Base-by-base conservation (phyloP, 768 basidiomycete species). In the Psilocybe cubensis region DNA sequence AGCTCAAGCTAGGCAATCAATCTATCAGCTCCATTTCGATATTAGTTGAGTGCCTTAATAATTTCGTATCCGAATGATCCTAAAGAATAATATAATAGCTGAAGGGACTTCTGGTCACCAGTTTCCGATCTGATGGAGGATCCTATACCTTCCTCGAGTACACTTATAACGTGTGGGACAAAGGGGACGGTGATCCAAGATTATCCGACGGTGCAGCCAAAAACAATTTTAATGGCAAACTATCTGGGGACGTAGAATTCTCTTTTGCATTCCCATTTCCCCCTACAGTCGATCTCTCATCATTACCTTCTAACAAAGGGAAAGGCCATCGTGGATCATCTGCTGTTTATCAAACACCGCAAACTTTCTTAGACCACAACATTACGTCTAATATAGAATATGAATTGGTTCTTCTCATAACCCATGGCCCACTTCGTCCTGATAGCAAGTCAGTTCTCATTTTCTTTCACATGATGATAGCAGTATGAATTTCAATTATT, bases 1-100 rank as follows among this genome's bases (percentile, higher is more conserved):
- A 60, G 2, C 53, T 69, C 17, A 57, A 59, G 14, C 55, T 65
- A 21, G 60, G 62, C 38, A 52, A 41, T 8, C 61, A 54, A 45
- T 59, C 29, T 27, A 49, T 69, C 7, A 61, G 60, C 21, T 65
- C 61, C 25, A 72, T 87, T 33, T 69, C 71, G 9, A 59, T 85
- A 54, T 69, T 76, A 48, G 82, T 81, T 52, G 33, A 77, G 72
- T 23, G 24, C 1, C 14, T n/a, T 45, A 4, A 12, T 57, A 41
- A 14, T 27, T 31, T 11, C 25, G 6, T 68, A 12, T 29, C 18
- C 28, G 23, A 6, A n/a, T 10, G n/a, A 25, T 48, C 8, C 18
- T 33, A 20, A 27, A 20, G 33, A 25, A 12, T 21, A 38, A 27
- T 17, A 29, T 9, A 52, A 42, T 46, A 63, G 59, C 46, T 63